Conservation (phyloP, 306 rosid species). For the Cicer judaicum region DNA sequence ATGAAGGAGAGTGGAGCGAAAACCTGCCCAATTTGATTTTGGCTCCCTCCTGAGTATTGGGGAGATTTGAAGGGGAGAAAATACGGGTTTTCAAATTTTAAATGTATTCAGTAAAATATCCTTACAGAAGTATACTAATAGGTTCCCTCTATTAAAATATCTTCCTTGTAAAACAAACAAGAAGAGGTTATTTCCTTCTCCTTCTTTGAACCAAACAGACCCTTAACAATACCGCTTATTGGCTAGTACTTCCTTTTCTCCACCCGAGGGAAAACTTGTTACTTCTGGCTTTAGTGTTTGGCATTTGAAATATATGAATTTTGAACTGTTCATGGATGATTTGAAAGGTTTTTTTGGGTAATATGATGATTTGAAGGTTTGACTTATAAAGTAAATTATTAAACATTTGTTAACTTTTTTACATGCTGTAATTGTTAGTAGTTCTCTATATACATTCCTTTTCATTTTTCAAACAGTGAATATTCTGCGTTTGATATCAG, state of each 20-base stretch:
- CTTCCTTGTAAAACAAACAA: not conserved
- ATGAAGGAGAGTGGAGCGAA: not conserved
- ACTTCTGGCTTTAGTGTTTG: not conserved
- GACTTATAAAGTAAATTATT: not conserved
- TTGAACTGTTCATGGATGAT: not conserved
- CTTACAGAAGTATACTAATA: not conserved
- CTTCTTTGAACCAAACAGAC: not conserved
- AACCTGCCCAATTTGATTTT: not conserved
- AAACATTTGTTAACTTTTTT: not conserved
- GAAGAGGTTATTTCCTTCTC: not conserved
- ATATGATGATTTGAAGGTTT: not conserved
- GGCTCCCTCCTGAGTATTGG: not conserved
- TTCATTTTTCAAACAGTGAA: constrained; percentile 1
- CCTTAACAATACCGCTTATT: not conserved
- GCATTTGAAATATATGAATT: constrained; percentile 7
- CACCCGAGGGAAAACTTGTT: not conserved
- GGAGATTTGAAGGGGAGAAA: not conserved
- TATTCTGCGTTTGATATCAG: not conserved
- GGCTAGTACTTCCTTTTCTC: not conserved
- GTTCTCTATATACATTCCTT: not conserved
- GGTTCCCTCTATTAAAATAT: not conserved
- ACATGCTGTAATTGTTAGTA: not conserved
- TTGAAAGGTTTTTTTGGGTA: not conserved
- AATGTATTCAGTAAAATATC: not conserved
- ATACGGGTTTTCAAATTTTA: not conserved